Base-by-base conservation (phyloP, 2,329 filamentous ascomycete species). In the Nigrospora osmanthi region DNA sequence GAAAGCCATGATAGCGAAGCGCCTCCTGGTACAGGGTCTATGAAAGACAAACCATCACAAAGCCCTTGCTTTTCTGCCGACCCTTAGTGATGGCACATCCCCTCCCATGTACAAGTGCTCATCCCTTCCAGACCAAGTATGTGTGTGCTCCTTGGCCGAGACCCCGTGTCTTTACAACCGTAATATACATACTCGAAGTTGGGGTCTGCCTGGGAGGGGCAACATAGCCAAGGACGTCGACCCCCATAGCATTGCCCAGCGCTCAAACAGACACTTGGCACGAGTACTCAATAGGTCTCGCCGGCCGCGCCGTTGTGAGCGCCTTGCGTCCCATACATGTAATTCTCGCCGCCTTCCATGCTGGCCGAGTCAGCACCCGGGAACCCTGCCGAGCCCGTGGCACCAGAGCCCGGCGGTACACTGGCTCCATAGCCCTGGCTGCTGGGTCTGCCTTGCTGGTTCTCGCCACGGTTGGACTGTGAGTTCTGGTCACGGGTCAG, bases 381-480 rank as follows among this genome's bases (percentile, higher is more conserved):
- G 51, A 71, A 75, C 30, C 63, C 67, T 43, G 74, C 66, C 5
- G 68, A 52, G 13, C 61, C 60, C 16, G 67, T 64, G 40, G 65
- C 62, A 38, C 63, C 65, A 50, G 65, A 57, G 19, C 64, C 66
- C 38, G 66, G 63, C 39, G 64, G 54, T 33, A 65, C 61, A 32
- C 66, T 55, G 31, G 67, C 64, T 38, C 71, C 72, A 52, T 75
- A 77, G 12, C 72, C 74, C 56, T 76, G 72, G 53, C 74, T 78
- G 47, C 62, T 64, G n/a, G 74, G 74, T 41, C 74, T 65, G 49
- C 67, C 68, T 49, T 67, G 67, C 48, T 72, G 69, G 53, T 67
- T 69, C 32, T 79, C 75, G 50, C 81, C 81, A 55, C 84, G 75
- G 66, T 86, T 85, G 55, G 88, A 86, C 70, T 93, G 85, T 53